Evolutionary conservation across 2,329 filamentous ascomycete genomes (phyloP).

Genomic region (Fusarium fujikuroi): DNA sequence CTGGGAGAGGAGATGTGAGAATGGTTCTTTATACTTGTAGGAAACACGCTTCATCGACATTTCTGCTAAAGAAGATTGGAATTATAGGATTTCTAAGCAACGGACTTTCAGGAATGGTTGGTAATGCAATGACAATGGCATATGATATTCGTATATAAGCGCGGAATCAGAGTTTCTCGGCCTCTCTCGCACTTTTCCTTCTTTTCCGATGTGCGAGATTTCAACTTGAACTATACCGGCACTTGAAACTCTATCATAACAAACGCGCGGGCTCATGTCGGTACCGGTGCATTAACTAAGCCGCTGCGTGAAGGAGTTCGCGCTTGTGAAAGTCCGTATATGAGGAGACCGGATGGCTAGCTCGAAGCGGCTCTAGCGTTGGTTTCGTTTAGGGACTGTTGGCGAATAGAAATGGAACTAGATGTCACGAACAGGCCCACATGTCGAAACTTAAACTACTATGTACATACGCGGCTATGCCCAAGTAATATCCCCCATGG

Average conservation of each 20-base stretch:
- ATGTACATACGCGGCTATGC: background rate
- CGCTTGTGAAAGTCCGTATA: background rate
- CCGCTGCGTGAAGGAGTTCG: background rate
- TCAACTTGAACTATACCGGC: rapidly evolving
- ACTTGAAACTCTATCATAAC: background rate
- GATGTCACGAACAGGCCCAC: rapidly evolving
- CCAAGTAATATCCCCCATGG: background rate
- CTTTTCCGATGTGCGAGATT: background rate
- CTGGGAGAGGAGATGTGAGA: rapidly evolving
- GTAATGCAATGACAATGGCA: background rate
- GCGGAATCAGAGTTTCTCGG: background rate
- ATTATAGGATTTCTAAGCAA: background rate
- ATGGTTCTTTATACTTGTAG: background rate
- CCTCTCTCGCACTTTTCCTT: background rate
- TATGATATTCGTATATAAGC: background rate
- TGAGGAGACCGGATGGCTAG: background rate
- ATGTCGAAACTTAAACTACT: background rate
- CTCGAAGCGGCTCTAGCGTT: background rate
- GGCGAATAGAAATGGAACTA: background rate
- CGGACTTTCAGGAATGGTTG: background rate
- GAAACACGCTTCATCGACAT: background rate
- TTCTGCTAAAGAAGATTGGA: background rate
- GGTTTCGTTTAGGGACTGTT: background rate
- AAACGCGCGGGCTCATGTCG: background rate
- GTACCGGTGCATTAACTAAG: background rate